These are phyloP conservation scores for Coemansia sp. DNA, from an alignment of 192 early-diverging fungal genomes.

Conservation along the genomic window DNA sequence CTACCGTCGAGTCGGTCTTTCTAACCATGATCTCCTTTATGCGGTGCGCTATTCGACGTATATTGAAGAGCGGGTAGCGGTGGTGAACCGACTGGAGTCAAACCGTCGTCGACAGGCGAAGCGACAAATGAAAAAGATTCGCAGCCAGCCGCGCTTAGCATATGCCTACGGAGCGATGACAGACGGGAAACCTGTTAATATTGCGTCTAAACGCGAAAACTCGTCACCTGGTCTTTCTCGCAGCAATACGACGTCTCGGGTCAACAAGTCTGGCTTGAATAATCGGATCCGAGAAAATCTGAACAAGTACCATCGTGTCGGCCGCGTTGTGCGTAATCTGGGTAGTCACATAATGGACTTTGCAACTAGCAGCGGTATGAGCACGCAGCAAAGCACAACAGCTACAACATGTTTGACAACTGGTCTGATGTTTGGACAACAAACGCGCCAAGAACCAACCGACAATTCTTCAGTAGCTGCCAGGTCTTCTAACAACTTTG, in stretches of 20 bases:
- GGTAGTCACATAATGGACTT: conserved; percentile 37
- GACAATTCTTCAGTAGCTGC: too few relatives aligned
- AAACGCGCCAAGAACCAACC: conserved; percentile 1
- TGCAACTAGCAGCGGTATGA: conserved; percentile 16
- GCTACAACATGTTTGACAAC: conserved; percentile 8
- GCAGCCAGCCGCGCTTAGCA: not conserved
- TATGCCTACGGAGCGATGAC: conserved; percentile 13
- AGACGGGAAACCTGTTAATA: conserved; percentile 1
- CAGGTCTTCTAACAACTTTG: too few relatives aligned
- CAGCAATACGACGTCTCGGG: conserved; percentile 14
- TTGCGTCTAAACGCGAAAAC: conserved; percentile 5
- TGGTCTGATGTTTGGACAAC: not conserved
- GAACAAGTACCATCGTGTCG: conserved; percentile 23
- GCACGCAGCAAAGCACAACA: conserved; percentile 18
- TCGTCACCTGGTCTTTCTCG: conserved; percentile 13
- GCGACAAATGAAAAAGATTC: conserved; percentile 9
- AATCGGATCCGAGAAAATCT: conserved; percentile 33
- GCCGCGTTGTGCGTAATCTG: conserved; percentile 25
- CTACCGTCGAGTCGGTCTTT: conserved; percentile 42
- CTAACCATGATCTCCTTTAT: conserved; percentile 33
- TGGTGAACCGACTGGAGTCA: conserved; percentile 30
- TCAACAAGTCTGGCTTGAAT: conserved; percentile 22
- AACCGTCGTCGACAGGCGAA: conserved; percentile 17
- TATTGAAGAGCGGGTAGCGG: conserved; percentile 34
- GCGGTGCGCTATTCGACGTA: conserved; percentile 37